Evolutionary conservation across 1,139 yeast genomes (phyloP), one percentile per base, ranked within the genome.

Genomic region (Debaryomycetaceae sp.): DNA sequence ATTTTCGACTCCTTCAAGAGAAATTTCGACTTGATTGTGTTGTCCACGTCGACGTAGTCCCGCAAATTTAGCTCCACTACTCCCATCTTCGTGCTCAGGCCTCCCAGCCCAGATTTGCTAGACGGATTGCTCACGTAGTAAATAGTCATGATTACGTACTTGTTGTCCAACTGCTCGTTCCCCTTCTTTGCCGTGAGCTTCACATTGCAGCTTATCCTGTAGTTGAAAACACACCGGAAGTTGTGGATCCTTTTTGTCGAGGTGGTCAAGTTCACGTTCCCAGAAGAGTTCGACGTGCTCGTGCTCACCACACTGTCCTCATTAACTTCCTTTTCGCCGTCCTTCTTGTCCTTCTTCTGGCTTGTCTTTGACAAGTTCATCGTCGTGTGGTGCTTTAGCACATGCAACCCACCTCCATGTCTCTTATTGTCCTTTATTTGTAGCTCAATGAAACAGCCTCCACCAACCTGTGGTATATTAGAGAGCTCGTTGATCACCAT

Each of bases 391-490:
- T 20, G 23, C 36, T 31, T 38, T 20, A 24, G 23, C 6, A 22
- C 36, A 37, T 29, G 37, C 8, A 34, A 46, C 27, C n/a, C 45
- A 29, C 20, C 29, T 20, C 14, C 31, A 11, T 40, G 42, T 43
- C 53, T 45, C 38, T 55, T 65, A 53, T 58, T 44, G 42, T 74
- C 76, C 45, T 67, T 65, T 6, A 73, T 63, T 36, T 66, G 63
- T 2, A 72, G 49, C 36, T 83, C 82, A 24, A 89, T 79, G 53
- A 65, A 83, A 54, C 93, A 83, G 38, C 70, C 62, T 0, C 96
- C 96, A 2, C 81, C 72, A 2, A 86, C 76, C 53, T 87, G 89
- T 0, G 98, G 98, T 35, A 91, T 80, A 58, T 91, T 91, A 29
- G 84, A 76, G 42, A 91, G 69, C 53, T 87, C 95, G 47, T 80